A percentile compares a stretch with the other conserved stretches of the same genome.
phyloP scores from a whole-genome alignment of 2,329 filamentous ascomycete genomes.

The Botrytis medusae region DNA sequence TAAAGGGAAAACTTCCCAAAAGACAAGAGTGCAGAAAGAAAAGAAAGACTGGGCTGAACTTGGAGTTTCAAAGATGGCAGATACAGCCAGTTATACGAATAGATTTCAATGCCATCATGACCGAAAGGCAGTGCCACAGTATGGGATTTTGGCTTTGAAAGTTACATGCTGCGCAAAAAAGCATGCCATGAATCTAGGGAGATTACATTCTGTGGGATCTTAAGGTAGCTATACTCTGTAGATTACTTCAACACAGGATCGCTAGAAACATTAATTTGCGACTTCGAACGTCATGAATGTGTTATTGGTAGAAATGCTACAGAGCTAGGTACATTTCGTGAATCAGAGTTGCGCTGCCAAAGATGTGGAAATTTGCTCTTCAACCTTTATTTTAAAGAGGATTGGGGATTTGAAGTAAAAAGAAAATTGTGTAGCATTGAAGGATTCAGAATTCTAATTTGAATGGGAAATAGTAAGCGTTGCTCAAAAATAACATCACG shows the following conservation, averaged over 20 bases:
- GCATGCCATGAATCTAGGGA: background rate
- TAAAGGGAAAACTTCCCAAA: constrained; percentile 7
- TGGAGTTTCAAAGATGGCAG: background rate
- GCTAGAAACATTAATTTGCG: background rate
- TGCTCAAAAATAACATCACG: background rate
- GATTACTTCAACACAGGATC: background rate
- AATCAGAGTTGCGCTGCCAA: background rate
- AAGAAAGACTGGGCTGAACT: background rate
- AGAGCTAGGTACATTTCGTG: constrained; percentile 1
- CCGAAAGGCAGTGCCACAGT: constrained; percentile 3
- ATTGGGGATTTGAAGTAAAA: constrained; percentile 2
- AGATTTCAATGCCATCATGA: background rate
- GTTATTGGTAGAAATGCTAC: background rate
- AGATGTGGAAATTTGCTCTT: constrained; percentile 20
- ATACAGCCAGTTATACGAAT: constrained; percentile 1
- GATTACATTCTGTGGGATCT: constrained; percentile 16
- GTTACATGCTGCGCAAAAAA: background rate
- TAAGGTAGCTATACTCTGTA: background rate
- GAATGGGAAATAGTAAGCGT: background rate
- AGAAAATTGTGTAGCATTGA: constrained; percentile 1
- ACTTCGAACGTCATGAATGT: background rate
- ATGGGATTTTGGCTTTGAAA: constrained; percentile 2
- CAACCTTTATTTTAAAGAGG: background rate
- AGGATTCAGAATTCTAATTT: constrained; percentile 2
- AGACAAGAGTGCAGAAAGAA: background rate